These are phyloP conservation scores for Reutealis trisperma DNA, from an alignment of 345 rosid species.

Conservation along the genomic window DNA sequence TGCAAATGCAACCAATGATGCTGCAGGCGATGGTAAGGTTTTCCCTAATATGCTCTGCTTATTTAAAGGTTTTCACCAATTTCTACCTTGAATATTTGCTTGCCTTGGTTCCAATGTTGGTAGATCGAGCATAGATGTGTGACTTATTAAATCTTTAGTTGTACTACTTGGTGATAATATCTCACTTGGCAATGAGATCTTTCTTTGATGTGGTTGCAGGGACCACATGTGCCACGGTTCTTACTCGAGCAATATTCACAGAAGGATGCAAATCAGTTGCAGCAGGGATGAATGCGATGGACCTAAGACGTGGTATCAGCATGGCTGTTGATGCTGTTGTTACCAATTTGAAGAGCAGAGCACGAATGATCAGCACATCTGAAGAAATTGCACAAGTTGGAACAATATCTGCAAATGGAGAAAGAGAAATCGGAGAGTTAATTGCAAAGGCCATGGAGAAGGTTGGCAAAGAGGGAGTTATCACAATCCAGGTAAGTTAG, in stretches of 20 bases:
- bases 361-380: conserved; percentile 94
- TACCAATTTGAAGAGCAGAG: conserved; percentile 82
- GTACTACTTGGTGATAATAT: neutral
- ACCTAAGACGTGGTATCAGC: conserved; percentile 83
- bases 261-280: conserved; percentile 99
- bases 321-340: conserved; percentile 95
- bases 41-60: neutral
- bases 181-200: neutral
- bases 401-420: conserved; percentile 97
- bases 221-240: conserved; percentile 96
- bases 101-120: neutral
- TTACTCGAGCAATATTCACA: conserved; percentile 75
- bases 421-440: conserved; percentile 93
- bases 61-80: neutral
- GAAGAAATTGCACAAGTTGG: conserved; percentile 99
- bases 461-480: conserved; percentile 99
- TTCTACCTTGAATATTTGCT: neutral
- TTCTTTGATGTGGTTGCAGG: conserved; percentile 42
- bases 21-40: conserved; percentile 85
- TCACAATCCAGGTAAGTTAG: conserved; percentile 77
- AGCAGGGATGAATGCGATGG: conserved; percentile 96
- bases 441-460: conserved; percentile 99
- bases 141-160: neutral
- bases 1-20: conserved; percentile 97
- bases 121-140: neutral